phyloP scores from a whole-genome alignment of 2,329 filamentous ascomycete genomes.

The Curvularia verruculosa region DNA sequence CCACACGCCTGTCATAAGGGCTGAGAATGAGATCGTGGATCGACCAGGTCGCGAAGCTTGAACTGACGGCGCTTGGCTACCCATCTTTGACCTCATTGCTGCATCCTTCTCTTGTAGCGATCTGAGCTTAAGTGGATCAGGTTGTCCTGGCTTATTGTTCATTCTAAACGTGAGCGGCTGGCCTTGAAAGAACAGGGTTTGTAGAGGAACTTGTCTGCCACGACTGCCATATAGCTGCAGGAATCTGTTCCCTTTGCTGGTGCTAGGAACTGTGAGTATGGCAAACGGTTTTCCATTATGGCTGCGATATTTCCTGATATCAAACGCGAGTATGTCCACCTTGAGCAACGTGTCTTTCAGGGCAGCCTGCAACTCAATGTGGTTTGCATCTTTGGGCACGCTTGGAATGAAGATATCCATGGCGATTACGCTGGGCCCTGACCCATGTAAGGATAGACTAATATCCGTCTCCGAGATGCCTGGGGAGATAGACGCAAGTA shows the following conservation, averaged over 20 bases:
- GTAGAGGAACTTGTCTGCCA: slow-evolving; percentile 14
- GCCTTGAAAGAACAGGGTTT: slow-evolving; percentile 15
- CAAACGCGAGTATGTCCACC: slow-evolving; percentile 51
- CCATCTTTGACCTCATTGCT: slow-evolving; percentile 20
- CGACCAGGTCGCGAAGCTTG: slow-evolving; percentile 18
- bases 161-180: slow-evolving; percentile 19
- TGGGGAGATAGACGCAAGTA: not conserved
- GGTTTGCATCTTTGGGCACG: slow-evolving; percentile 51
- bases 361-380: slow-evolving; percentile 50
- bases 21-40: slow-evolving; percentile 34
- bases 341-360: slow-evolving; percentile 48
- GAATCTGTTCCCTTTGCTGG: slow-evolving; percentile 52
- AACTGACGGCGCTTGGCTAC: slow-evolving; percentile 9
- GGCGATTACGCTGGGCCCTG: not conserved
- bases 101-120: slow-evolving; percentile 33
- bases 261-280: slow-evolving; percentile 55
- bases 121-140: slow-evolving; percentile 33
- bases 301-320: slow-evolving; percentile 52
- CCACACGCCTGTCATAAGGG: slow-evolving; percentile 51
- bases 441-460: not conserved
- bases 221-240: slow-evolving; percentile 44
- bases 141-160: slow-evolving; percentile 30
- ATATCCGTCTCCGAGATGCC: not conserved
- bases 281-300: slow-evolving; percentile 38
- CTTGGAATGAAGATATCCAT: slow-evolving; percentile 39